phyloP scores from a whole-genome alignment of 2,329 filamentous ascomycete genomes.

The Cordyceps fumosorosea region DNA sequence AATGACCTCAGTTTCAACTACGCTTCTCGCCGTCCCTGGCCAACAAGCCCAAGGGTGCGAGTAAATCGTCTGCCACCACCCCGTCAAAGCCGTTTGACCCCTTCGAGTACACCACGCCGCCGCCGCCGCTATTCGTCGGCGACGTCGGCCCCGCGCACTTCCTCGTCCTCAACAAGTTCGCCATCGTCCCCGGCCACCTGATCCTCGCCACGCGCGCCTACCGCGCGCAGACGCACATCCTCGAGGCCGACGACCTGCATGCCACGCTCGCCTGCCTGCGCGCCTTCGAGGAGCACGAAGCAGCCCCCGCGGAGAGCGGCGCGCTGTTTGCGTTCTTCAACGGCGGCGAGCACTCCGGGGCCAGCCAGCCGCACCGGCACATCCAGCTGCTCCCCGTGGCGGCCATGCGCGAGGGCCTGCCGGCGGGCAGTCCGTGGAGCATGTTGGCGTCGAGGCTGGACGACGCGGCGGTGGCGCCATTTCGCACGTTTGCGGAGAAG shows the following conservation, averaged over 20 bases:
- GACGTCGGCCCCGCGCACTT: slow-evolving; percentile 48
- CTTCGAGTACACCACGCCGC: slow-evolving; percentile 51
- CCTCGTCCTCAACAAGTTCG: slow-evolving; percentile 70
- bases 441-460: slow-evolving; percentile 39
- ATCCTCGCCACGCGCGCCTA: slow-evolving; percentile 61
- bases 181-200: slow-evolving; percentile 63
- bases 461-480: slow-evolving; percentile 29
- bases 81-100: slow-evolving; percentile 47
- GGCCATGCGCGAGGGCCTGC: slow-evolving; percentile 52
- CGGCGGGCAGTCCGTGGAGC: slow-evolving; percentile 33
- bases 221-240: slow-evolving; percentile 56
- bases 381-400: slow-evolving; percentile 63
- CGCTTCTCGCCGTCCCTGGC: slow-evolving; percentile 64
- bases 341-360: slow-evolving; percentile 60
- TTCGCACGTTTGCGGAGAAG: slow-evolving; percentile 36
- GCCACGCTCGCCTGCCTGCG: slow-evolving; percentile 56
- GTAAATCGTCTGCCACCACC: slow-evolving; percentile 20
- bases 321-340: slow-evolving; percentile 63
- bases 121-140: slow-evolving; percentile 46
- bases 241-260: slow-evolving; percentile 54
- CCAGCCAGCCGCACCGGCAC: slow-evolving; percentile 66
- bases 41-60: slow-evolving; percentile 51
- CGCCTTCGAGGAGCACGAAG: slow-evolving; percentile 37
- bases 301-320: slow-evolving; percentile 21
- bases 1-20: slow-evolving; percentile 55